phyloP scores from a whole-genome alignment of 2,329 filamentous ascomycete genomes.

The Emmonsia crescens region DNA sequence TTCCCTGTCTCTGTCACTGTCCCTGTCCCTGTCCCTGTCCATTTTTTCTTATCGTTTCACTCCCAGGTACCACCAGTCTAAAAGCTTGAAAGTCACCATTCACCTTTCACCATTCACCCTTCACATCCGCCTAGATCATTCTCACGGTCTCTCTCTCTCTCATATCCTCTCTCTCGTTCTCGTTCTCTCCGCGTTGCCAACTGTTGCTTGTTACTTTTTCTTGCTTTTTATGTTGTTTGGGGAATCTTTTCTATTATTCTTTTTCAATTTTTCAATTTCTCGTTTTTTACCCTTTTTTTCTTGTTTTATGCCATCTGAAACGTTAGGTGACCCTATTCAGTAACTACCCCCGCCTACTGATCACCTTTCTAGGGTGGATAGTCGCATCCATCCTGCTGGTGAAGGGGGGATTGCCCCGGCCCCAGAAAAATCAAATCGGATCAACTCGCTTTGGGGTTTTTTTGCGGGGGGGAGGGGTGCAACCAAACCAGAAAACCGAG shows the following conservation, averaged over 20 bases:
- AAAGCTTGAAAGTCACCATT: too few species aligned
- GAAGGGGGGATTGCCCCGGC: not conserved
- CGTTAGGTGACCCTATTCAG: not conserved
- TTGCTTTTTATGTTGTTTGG: not conserved
- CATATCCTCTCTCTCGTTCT: too few species aligned
- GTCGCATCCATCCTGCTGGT: not conserved
- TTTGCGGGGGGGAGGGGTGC: not conserved
- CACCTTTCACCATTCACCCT: too few species aligned
- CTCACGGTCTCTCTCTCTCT: too few species aligned
- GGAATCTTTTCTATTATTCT: not conserved
- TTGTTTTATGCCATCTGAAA: not conserved
- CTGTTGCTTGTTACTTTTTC: not conserved
- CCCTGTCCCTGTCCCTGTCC: too few species aligned
- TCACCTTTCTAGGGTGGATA: not conserved
- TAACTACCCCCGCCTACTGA: not conserved
- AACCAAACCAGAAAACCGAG: not conserved
- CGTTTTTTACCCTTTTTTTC: not conserved
- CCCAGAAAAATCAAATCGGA: not conserved
- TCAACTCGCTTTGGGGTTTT: not conserved
- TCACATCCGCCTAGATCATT: not conserved
- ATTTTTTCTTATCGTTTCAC: slow-evolving; percentile 4
- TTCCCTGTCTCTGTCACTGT: too few species aligned
- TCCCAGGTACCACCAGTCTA: slow-evolving; percentile 3
- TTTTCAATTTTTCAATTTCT: not conserved
- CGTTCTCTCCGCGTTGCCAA: not conserved